Evolutionary conservation across 2,329 filamentous ascomycete species (phyloP), one percentile per base, ranked within the genome.

Genomic region (Lojkania enalia): DNA sequence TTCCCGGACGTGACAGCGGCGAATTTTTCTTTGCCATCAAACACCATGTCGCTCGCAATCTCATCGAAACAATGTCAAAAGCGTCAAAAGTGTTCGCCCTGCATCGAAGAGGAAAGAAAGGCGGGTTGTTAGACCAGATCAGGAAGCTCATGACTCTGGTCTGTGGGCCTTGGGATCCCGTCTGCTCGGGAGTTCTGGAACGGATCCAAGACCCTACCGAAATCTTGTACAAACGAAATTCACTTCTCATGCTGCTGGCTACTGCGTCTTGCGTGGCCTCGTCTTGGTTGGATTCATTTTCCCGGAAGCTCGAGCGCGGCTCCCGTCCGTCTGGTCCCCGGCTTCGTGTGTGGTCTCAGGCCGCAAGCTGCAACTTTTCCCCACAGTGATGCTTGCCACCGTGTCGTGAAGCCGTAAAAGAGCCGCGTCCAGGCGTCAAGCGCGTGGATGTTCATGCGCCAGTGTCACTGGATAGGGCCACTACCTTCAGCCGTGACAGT

Each of bases 211-310:
- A 55, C 43, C 50, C 54, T 55, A 27, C 33, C 12, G 19, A 20
- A 5, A 20, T 42, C 42, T 44, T 46, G 35, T 54, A 51, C 49
- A 54, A 53, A 61, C 52, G 55, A 61, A 55, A 64, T 61, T 61
- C 52, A 44, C 58, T 48, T 58, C n/a, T 64, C 52, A 61, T 66
- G 64, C n/a, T n/a, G n/a, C n/a, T n/a, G n/a, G n/a, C n/a, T n/a
- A n/a, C n/a, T n/a, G n/a, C n/a, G n/a, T n/a, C n/a, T n/a, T n/a
- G n/a, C n/a, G n/a, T n/a, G n/a, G n/a, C n/a, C n/a, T n/a, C n/a
- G n/a, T n/a, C n/a, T n/a, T n/a, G n/a, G 29, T 18, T 9, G 30
- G 30, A 16, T 25, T 33, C 54, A 42, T 25, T 64, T 51, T 61
- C 58, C 57, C 58, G 60, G 56, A 50, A 58, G 57, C 55, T 55